Base-by-base conservation (phyloP, 352 stramenopile genomes). In the Phytophthora rubi region DNA sequence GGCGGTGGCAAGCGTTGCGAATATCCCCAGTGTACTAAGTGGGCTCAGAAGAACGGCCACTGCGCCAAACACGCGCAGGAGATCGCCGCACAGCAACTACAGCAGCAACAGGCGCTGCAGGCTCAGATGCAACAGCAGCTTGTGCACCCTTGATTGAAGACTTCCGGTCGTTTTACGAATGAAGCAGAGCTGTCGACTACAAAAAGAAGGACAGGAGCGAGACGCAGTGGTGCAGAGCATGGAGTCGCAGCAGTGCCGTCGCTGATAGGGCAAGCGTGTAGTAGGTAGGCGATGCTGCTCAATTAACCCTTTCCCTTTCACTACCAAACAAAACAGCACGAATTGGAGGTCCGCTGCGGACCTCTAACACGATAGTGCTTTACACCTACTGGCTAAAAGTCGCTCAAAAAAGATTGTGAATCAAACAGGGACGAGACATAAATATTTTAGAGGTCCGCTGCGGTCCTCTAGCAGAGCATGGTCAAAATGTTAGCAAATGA, bases 11-110 rank as follows among this genome's bases (percentile, higher is more conserved):
- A 94, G 80, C 86, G 89, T 16, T 96, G 89, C 64, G 86, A 94
- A 66, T 94, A 85, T 66, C 86, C 86, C 0, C 85, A 91, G 59
- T 96, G 89, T 64, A 90, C 85, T 21, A 96, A 96, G 77, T 95
- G 88, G 87, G 87, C 88, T 4, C 88, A 96, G 75, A 93, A 93
- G 73, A 94, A 94, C 55, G 88, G 87, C 33, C 86, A 94, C 63
- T 96, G 88, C 66, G 88, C 88, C 52, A 95, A 95, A 65, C 88
- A 95, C 70, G 88, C 88, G 58, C 88, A 95, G 62, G 88, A 95
- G 71, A 84, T 95, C 54, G 83, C 83, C 32, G 80, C 87, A 30
- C 79, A 82, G 53, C 69, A 81, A 53, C 69, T 85, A 49, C 78
- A 80, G 62, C 78, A 82, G 48, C 79, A 83, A 35, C 71, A 81